Evolutionary conservation across 495 filamentous ascomycete species (phyloP).

Genomic region (Xylaria cubensis): DNA sequence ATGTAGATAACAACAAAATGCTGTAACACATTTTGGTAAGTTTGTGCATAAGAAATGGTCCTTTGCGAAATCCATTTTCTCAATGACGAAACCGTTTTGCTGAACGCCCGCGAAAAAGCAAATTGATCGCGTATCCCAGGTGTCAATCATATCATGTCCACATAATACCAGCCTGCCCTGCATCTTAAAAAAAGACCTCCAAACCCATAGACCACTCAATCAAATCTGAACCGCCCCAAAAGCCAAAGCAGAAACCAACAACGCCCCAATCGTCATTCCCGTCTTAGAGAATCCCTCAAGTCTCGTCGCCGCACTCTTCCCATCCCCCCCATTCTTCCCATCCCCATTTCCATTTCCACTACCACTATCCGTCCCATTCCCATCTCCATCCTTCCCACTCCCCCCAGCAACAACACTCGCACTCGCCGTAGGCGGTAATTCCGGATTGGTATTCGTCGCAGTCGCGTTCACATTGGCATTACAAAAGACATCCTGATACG

Average conservation of each 20-base stretch:
- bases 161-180: background rate
- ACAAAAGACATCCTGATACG: constrained; percentile 49
- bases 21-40: background rate
- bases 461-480: constrained; percentile 45
- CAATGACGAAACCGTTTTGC: background rate
- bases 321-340: constrained; percentile 13
- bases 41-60: too few relatives aligned
- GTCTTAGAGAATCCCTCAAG: constrained; percentile 31
- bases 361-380: background rate
- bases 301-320: constrained; percentile 29
- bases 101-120: background rate
- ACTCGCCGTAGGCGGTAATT: constrained; percentile 37
- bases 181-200: background rate
- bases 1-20: background rate
- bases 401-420: constrained; percentile 36
- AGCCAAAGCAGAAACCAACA: constrained; percentile 36
- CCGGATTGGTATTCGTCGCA: constrained; percentile 45
- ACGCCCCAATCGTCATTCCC: constrained; percentile 33
- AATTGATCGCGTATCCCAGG: background rate
- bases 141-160: background rate
- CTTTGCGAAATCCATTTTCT: background rate
- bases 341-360: background rate
- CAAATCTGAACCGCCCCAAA: constrained; percentile 35
- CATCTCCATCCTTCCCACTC: constrained; percentile 10
- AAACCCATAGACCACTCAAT: constrained; percentile 10